These are phyloP conservation scores for Exsudoporus frostii DNA, from an alignment of 768 basidiomycete species.

Conservation along the genomic window DNA sequence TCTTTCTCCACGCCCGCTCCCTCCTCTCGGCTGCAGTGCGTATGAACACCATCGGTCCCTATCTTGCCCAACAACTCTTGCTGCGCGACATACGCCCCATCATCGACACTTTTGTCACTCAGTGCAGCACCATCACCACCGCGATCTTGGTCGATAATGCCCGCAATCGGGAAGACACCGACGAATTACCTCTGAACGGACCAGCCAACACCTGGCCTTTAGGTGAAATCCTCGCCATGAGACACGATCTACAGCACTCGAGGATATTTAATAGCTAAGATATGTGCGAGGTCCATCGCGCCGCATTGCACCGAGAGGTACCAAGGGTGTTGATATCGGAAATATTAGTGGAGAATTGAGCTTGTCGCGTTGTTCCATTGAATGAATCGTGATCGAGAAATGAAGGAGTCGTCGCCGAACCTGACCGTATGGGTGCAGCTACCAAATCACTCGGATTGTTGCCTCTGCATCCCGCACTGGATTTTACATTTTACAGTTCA, in stretches of 20 bases:
- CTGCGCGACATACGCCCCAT: slow-evolving; percentile 68
- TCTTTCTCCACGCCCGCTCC: slow-evolving; percentile 90
- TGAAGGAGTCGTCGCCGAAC: background rate
- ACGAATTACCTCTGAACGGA: slow-evolving; percentile 38
- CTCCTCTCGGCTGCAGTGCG: slow-evolving; percentile 90
- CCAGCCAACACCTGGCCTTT: slow-evolving; percentile 95
- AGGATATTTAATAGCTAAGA: slow-evolving; percentile 84
- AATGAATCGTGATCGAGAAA: background rate
- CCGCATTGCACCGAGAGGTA: background rate
- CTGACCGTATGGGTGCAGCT: background rate
- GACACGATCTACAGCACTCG: slow-evolving; percentile 95
- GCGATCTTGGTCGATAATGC: slow-evolving; percentile 31
- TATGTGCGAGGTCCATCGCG: background rate
- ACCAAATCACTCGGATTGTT: background rate
- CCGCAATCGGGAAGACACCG: slow-evolving; percentile 1
- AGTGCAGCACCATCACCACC: slow-evolving; percentile 49
- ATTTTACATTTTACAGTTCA: slow-evolving; percentile 4
- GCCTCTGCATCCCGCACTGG: background rate
- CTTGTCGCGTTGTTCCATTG: background rate
- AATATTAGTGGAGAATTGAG: no score
- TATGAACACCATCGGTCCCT: slow-evolving; percentile 89
- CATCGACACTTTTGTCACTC: slow-evolving; percentile 51
- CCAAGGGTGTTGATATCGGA: no score
- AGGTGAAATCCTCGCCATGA: slow-evolving; percentile 83
- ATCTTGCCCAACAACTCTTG: slow-evolving; percentile 85